Evolutionary conservation across 179 eudicot species (phyloP).

Genomic region (Silene coronaria): DNA sequence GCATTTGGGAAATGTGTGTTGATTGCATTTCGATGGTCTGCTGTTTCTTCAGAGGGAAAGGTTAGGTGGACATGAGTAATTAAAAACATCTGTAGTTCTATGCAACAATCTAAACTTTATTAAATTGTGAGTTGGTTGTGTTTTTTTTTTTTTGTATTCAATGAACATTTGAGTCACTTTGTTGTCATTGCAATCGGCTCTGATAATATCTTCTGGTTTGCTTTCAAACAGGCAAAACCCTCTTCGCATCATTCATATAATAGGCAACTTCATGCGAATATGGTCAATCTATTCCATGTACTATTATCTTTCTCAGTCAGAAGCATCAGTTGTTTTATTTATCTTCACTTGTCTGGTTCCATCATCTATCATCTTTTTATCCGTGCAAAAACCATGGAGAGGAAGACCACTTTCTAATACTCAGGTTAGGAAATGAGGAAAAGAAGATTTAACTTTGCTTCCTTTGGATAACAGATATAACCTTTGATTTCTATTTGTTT

Average conservation of each 20-base stretch:
- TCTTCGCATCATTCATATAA: slow-evolving; percentile 59
- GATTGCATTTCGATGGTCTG: background rate
- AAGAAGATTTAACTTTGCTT: background rate
- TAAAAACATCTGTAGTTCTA: background rate
- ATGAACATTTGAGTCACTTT: background rate
- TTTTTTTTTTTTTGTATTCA: background rate
- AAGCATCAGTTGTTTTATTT: slow-evolving; percentile 78
- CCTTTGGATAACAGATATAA: slow-evolving; percentile 3
- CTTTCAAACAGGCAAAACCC: slow-evolving; percentile 63
- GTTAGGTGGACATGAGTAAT: background rate
- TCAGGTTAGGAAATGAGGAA: slow-evolving; percentile 47
- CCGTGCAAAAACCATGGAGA: slow-evolving; percentile 84
- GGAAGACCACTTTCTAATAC: slow-evolving; percentile 84
- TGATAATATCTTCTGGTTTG: background rate
- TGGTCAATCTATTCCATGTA: slow-evolving; percentile 96
- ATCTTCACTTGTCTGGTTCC: slow-evolving; percentile 85
- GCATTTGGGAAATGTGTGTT: background rate
- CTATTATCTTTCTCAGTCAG: slow-evolving; percentile 65
- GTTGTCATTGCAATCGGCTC: background rate
- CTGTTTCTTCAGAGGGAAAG: background rate
- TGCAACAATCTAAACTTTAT: background rate
- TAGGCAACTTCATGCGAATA: slow-evolving; percentile 83
- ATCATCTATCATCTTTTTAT: slow-evolving; percentile 60
- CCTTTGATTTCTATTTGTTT: slow-evolving; percentile 11
- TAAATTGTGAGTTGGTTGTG: background rate